A percentile compares a stretch with the other conserved stretches of the same genome.
phyloP scores from a whole-genome alignment of 2,329 filamentous ascomycete genomes.

The Thielaviopsis punctulata region DNA sequence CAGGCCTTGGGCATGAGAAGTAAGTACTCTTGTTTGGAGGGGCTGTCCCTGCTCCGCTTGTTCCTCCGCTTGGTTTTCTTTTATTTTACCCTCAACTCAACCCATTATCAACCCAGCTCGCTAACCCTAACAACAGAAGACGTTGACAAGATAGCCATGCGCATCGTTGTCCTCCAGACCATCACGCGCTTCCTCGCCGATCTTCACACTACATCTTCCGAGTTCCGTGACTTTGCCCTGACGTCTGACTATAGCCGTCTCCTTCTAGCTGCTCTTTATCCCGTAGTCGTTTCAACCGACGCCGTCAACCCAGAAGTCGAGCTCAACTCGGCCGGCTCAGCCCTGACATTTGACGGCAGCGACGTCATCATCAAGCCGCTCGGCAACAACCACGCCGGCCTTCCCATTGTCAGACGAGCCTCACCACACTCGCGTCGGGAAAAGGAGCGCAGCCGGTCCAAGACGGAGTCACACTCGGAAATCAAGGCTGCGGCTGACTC shows the following conservation, averaged over 20 bases:
- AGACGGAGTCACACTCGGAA: not conserved
- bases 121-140: conserved; percentile 13
- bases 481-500: not conserved
- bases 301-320: conserved; percentile 70
- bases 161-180: conserved; percentile 52
- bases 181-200: conserved; percentile 66
- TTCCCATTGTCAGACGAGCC: conserved; percentile 47
- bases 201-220: conserved; percentile 55
- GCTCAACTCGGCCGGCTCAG: conserved; percentile 65
- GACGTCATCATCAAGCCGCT: conserved; percentile 71
- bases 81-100: not conserved
- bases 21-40: no score
- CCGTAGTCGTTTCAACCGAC: conserved; percentile 74
- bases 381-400: conserved; percentile 35
- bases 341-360: conserved; percentile 68
- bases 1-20: conserved; percentile 38
- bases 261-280: conserved; percentile 66
- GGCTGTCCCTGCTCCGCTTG: no score
- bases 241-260: conserved; percentile 68
- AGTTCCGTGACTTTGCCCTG: conserved; percentile 69
- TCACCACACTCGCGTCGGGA: conserved; percentile 19
- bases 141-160: conserved; percentile 17
- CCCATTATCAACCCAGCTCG: not conserved
- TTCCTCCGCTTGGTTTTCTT: not conserved
- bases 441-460: not conserved